Evolutionary conservation across 2,329 filamentous ascomycete species (phyloP), one percentile per base, ranked within the genome.

Genomic region (Didymella arachidicola): DNA sequence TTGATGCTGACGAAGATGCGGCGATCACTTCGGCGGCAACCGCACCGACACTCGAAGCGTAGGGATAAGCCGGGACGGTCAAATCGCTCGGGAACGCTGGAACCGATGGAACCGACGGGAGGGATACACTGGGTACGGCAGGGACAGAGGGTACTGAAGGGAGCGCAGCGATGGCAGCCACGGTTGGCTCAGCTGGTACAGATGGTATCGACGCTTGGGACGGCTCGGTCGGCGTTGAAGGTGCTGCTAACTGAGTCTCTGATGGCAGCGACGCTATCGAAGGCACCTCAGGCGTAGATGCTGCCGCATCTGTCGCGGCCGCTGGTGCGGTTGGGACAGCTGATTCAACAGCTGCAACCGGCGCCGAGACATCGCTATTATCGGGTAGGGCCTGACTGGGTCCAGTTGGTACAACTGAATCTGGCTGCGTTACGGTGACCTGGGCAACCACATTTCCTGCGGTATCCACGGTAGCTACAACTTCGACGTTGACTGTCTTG

Each of bases 51-150:
- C n/a, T 49, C 32, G 73, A 68, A 22, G 72, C 64, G 42, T 60
- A 77, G 29, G 75, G 75, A 53, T 73, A 77, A 7, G 71, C 64
- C 14, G 73, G 73, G 2, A 77, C 75, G 2, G 69, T 63, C 32
- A 77, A 61, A 32, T 74, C 66, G 57, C 63, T 73, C 1, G 77
- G 76, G 51, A 77, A 78, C 12, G 69, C 51, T 25, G 68, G 61
- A 6, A 70, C 61, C 19, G 67, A 29, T 8, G 64, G 66, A 6
- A 67, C 52, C n/a, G 19, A 18, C 7, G 70, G 70, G 7, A 71
- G 30, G 2, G 59, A 38, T 26, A 42, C 38, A 3, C 52, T 60
- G 2, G 62, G 54, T 4, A 59, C 50, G 11, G 67, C 48, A 27
- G 68, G 60, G 7, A 70, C 62, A 22, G 67, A 43, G 5, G 63